Percentiles rank a stretch among this genome's conserved stretches.
phyloP scores from a whole-genome alignment of 768 basidiomycete species.

The Leccinum pellstonianum region DNA sequence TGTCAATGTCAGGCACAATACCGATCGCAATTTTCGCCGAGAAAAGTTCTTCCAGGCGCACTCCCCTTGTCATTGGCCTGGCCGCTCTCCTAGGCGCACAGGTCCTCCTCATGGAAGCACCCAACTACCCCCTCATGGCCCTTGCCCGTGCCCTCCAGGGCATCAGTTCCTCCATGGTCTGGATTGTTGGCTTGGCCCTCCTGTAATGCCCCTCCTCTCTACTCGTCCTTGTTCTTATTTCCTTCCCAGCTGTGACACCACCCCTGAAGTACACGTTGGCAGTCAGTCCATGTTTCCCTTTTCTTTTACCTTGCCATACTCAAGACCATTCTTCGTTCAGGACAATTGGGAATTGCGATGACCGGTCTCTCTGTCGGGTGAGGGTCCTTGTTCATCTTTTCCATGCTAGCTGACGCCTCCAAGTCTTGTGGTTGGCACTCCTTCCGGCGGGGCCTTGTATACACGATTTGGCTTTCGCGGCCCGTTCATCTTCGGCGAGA shows the following conservation, averaged over 20 bases:
- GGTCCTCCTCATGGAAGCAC: constrained; percentile 62
- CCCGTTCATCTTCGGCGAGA: constrained; percentile 56
- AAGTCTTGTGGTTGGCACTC: constrained; percentile 56
- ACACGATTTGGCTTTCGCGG: constrained; percentile 55
- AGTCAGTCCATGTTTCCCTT: constrained; percentile 36
- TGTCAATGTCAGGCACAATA: constrained; percentile 49
- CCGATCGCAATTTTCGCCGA: constrained; percentile 59
- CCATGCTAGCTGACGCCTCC: background rate
- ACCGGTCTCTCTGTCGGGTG: constrained; percentile 56
- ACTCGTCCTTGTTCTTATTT: constrained; percentile 10
- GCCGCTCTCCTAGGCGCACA: constrained; percentile 52
- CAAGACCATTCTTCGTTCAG: constrained; percentile 28
- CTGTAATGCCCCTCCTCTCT: constrained; percentile 37
- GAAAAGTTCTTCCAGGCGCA: constrained; percentile 42
- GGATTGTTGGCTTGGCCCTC: constrained; percentile 61
- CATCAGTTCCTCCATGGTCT: constrained; percentile 57
- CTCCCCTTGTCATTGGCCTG: constrained; percentile 51
- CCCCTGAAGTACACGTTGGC: constrained; percentile 47
- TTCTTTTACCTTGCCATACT: background rate
- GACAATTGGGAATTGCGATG: constrained; percentile 63
- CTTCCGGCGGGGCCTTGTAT: constrained; percentile 56
- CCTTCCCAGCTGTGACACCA: constrained; percentile 50
- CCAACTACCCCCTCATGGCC: constrained; percentile 54
- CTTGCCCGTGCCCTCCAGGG: constrained; percentile 61
- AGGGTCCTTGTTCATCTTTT: background rate